Percentiles rank a stretch among this genome's conserved stretches.
Conservation (phyloP, 2,329 filamentous ascomycete species). For the Chaetomium globosum region DNA sequence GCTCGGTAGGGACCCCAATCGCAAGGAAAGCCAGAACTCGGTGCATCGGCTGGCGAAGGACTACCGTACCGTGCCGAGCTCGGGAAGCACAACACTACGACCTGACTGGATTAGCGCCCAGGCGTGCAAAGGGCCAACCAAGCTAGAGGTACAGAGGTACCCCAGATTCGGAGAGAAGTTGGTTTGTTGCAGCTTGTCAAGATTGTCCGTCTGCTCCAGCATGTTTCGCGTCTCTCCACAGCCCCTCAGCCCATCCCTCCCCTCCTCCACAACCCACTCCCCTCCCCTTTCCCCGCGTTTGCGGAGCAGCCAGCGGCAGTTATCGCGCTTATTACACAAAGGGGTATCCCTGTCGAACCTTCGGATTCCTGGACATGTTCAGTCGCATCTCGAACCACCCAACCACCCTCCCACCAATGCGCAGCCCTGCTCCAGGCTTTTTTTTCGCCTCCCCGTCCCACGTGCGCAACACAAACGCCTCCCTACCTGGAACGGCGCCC, state of each 20-base stretch:
- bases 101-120: slow-evolving; percentile 4
- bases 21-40: slow-evolving; percentile 27
- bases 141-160: neutral
- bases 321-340: neutral
- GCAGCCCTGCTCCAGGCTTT: slow-evolving; percentile 2
- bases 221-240: slow-evolving; percentile 19
- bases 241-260: neutral
- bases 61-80: neutral
- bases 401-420: neutral
- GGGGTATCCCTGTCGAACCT: neutral
- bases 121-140: too few relatives aligned
- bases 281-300: slow-evolving; percentile 23
- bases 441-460: slow-evolving; percentile 6
- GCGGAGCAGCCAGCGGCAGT: slow-evolving; percentile 24
- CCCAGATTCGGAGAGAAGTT: neutral
- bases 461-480: slow-evolving; percentile 13
- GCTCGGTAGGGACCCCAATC: slow-evolving; percentile 20
- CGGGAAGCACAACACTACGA: neutral
- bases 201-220: slow-evolving; percentile 4
- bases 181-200: neutral
- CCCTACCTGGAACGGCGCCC: slow-evolving; percentile 19
- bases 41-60: slow-evolving; percentile 15
- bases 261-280: neutral
- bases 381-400: slow-evolving; percentile 6
- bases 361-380: neutral